These are phyloP conservation scores for Trichoderma asperellum DNA, from an alignment of 2,329 filamentous ascomycete genomes.

Conservation along the genomic window DNA sequence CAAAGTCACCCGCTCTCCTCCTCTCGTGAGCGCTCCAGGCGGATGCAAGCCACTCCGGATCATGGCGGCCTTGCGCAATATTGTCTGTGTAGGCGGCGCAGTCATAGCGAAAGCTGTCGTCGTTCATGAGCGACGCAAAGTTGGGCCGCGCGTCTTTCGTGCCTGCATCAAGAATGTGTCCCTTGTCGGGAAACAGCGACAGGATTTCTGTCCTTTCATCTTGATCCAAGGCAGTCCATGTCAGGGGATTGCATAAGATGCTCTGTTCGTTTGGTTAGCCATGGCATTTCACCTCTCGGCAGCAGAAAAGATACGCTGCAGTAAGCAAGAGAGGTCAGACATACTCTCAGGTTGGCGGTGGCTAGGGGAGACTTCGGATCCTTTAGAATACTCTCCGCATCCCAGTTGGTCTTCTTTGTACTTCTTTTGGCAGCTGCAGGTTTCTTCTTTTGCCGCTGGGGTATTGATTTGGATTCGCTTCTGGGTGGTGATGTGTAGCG, in stretches of 20 bases:
- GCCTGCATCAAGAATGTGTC: conserved; percentile 45
- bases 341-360: conserved; percentile 44
- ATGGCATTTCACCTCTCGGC: neutral
- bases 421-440: neutral
- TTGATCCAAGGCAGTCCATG: conserved; percentile 45
- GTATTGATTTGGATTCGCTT: conserved; percentile 3
- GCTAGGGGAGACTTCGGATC: conserved; percentile 47
- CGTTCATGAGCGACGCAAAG: conserved; percentile 49
- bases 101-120: conserved; percentile 53
- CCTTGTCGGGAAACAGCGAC: conserved; percentile 44
- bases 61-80: conserved; percentile 53
- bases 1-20: conserved; percentile 54
- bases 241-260: conserved; percentile 44
- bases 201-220: conserved; percentile 44
- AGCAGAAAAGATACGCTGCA: neutral
- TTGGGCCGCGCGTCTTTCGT: conserved; percentile 47
- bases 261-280: conserved; percentile 35
- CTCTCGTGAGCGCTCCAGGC: conserved; percentile 57
- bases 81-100: conserved; percentile 52
- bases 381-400: conserved; percentile 42
- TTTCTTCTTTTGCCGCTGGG: conserved; percentile 17
- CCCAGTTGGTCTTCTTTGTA: conserved; percentile 42
- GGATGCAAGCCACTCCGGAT: conserved; percentile 56
- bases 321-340: conserved; percentile 15
- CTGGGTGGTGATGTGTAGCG: neutral